Evolutionary conservation across 495 filamentous ascomycete genomes (phyloP).

Genomic region (Penicillium paradoxum): DNA sequence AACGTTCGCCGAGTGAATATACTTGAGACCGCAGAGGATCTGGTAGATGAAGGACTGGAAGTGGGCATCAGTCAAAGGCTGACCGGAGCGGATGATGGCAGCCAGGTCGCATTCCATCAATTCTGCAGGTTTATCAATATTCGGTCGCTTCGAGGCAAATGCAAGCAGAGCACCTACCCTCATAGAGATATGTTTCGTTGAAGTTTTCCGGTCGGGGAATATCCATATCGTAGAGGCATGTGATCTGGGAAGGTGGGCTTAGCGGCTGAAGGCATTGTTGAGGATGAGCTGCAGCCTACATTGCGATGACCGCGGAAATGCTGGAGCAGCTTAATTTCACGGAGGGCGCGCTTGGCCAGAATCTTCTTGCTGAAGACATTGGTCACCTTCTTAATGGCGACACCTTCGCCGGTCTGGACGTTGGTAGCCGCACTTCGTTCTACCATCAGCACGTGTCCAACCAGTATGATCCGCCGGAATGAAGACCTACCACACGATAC

Average conservation of each 20-base stretch:
- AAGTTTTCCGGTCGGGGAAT: slow-evolving; percentile 97
- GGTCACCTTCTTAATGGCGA: slow-evolving; percentile 98
- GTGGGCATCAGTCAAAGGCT: slow-evolving; percentile 92
- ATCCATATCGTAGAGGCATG: slow-evolving; percentile 99
- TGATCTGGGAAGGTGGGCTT: slow-evolving; percentile 62
- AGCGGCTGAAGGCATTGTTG: slow-evolving; percentile 16
- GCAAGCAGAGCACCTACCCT: slow-evolving; percentile 54
- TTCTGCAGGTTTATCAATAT: slow-evolving; percentile 50
- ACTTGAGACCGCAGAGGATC: slow-evolving; percentile 93
- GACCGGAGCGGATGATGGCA: slow-evolving; percentile 94
- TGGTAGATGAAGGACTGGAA: slow-evolving; percentile 96
- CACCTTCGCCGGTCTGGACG: slow-evolving; percentile 85
- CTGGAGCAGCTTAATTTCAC: slow-evolving; percentile 97
- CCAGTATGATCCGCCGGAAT: neutral
- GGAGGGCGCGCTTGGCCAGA: slow-evolving; percentile 90
- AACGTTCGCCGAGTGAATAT: slow-evolving; percentile 97
- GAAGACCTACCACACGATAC: slow-evolving; percentile 85
- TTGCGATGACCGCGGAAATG: slow-evolving; percentile 90
- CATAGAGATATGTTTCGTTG: slow-evolving; percentile 98
- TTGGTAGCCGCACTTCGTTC: slow-evolving; percentile 80
- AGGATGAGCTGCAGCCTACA: slow-evolving; percentile 38
- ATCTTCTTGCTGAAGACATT: slow-evolving; percentile 99
- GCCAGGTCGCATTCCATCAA: slow-evolving; percentile 99
- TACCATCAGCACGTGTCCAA: slow-evolving; percentile 7
- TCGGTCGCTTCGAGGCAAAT: neutral